Base-by-base conservation (phyloP, 2,329 filamentous ascomycete species). In the Cytospora mali region DNA sequence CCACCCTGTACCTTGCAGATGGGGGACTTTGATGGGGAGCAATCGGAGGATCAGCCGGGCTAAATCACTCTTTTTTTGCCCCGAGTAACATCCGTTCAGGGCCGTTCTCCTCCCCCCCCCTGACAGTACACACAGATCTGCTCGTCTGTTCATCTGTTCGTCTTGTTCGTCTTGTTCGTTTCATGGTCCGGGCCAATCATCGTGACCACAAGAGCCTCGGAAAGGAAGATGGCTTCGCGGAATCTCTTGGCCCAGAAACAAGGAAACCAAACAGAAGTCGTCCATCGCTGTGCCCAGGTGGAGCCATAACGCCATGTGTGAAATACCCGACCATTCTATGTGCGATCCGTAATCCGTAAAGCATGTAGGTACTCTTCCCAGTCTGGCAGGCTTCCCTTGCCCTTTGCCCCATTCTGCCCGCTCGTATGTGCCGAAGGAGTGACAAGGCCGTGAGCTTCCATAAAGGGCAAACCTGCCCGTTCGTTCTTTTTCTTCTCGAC, bases 1-100 rank as follows among this genome's bases (percentile, higher is more conserved):
- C 10, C 3, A 18, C 53, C 33, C 64, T 58, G 66, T 66, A 64
- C 66, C 66, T 67, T 67, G 66, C 66, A 67, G 64, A 27, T 66
- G 64, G 54, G 31, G 39, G 39, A 7, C 18, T 2, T 9, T n/a
- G 16, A 14, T 3, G 6, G 3, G 35, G 35, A 42, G 16, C 35
- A 39, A 18, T 23, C n/a, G 21, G 57, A 62, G 60, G 58, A 64
- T 60, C 59, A 62, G 53, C 62, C 60, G 46, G 56, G 60, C 64
- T 52, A 11, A 59, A 58, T 64, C 55, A 39, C 60, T 25, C 25
- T 31, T n/a, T 33, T 54, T 33, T 57, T 33, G 59, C 28, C 53
- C 33, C 28, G 53, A 21, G 31, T 33, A 39, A 29, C 59, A 62
- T 25, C 56, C 52, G 53, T 28, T 25, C 50, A 28, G n/a, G n/a